These are phyloP conservation scores for Crotalaria pallida DNA, from an alignment of 306 rosid genomes.

Conservation along the genomic window DNA sequence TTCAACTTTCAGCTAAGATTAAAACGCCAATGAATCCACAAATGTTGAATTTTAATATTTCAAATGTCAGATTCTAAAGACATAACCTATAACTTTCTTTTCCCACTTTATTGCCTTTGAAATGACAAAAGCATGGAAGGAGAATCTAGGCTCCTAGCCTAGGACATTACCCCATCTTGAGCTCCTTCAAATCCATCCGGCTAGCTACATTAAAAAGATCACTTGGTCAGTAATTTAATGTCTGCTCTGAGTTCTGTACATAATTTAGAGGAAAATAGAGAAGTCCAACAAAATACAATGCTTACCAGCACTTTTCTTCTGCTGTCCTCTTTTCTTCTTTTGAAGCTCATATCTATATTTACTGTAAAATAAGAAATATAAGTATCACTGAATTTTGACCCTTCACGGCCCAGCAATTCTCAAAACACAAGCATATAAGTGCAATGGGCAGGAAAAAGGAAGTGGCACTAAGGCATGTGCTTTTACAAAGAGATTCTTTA, in stretches of 20 bases:
- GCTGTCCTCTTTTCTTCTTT: slow-evolving; percentile 92
- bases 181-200: slow-evolving; percentile 98
- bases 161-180: slow-evolving; percentile 90
- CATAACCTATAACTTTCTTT: slow-evolving; percentile 2
- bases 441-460: neutral
- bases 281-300: slow-evolving; percentile 30
- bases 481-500: neutral
- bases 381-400: neutral
- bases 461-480: neutral
- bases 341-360: slow-evolving; percentile 85
- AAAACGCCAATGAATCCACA: neutral
- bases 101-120: neutral
- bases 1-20: neutral
- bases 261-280: slow-evolving; percentile 27
- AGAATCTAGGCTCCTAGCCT: slow-evolving; percentile 13
- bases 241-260: slow-evolving; percentile 25
- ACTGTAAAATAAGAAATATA: slow-evolving; percentile 47
- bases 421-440: neutral
- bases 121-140: slow-evolving; percentile 7
- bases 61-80: neutral
- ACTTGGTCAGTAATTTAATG: slow-evolving; percentile 41
- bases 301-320: slow-evolving; percentile 97
- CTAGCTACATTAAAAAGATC: slow-evolving; percentile 64
- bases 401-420: neutral
- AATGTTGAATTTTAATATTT: neutral